Evolutionary conservation across 768 basidiomycete species (phyloP).

Genomic region (Boletellus emodensis): DNA sequence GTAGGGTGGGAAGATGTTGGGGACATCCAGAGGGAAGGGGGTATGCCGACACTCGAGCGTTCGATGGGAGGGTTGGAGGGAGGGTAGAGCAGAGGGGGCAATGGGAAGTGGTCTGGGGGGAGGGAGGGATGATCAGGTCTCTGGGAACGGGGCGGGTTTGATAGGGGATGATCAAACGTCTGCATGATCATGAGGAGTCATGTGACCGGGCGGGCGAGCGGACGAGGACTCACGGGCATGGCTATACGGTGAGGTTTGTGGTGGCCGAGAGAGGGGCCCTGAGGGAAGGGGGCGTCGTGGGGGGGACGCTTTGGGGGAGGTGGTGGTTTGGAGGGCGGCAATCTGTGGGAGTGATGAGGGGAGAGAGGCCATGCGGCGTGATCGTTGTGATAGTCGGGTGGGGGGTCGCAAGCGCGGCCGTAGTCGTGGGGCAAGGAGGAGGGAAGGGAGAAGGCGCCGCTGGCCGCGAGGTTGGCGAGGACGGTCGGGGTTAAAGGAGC

Average conservation of each 20-base stretch:
- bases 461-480: conserved; percentile 59
- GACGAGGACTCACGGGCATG: conserved; percentile 11
- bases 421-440: conserved; percentile 32
- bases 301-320: conserved; percentile 25
- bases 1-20: conserved; percentile 49
- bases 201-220: neutral
- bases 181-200: conserved; percentile 8
- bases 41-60: conserved; percentile 52
- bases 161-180: conserved; percentile 18
- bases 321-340: conserved; percentile 29
- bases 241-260: conserved; percentile 18
- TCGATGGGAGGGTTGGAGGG: conserved; percentile 33
- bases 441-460: conserved; percentile 49
- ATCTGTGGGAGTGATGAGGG: conserved; percentile 26
- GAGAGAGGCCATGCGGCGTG: conserved; percentile 29
- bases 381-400: conserved; percentile 16
- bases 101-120: conserved; percentile 11
- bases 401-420: conserved; percentile 27
- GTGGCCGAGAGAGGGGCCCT: conserved; percentile 6
- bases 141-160: conserved; percentile 11
- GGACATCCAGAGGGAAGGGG: conserved; percentile 85
- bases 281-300: conserved; percentile 12
- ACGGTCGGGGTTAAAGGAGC: conserved; percentile 56
- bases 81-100: conserved; percentile 19
- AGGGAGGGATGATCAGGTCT: conserved; percentile 14